Percentiles rank a stretch among this genome's conserved stretches.
These are phyloP conservation scores for Skeletonema potamos DNA, from an alignment of 108 stramenopile genomes.

Conservation along the genomic window DNA sequence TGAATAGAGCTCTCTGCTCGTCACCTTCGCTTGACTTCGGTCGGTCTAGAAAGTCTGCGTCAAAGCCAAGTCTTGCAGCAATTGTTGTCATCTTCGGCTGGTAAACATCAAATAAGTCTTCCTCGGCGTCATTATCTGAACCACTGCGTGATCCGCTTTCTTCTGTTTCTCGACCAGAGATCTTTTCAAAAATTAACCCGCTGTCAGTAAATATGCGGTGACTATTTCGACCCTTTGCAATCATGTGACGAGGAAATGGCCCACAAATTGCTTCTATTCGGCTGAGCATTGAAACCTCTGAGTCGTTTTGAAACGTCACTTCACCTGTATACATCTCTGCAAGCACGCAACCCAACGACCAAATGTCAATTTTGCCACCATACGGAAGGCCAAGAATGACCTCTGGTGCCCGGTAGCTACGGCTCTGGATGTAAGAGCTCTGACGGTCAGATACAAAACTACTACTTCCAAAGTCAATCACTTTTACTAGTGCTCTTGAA, in stretches of 20 bases:
- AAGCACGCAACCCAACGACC: slow-evolving; percentile 95
- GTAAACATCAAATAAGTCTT: slow-evolving; percentile 60
- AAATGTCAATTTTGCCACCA: slow-evolving; percentile 92
- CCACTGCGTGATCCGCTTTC: slow-evolving; percentile 27
- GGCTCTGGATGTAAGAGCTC: slow-evolving; percentile 94
- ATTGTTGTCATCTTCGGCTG: slow-evolving; percentile 80
- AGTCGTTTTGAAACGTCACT: slow-evolving; percentile 94
- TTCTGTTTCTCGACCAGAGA: slow-evolving; percentile 38
- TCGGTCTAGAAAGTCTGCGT: slow-evolving; percentile 60
- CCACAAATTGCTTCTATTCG: slow-evolving; percentile 94
- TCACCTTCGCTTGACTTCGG: slow-evolving; percentile 41
- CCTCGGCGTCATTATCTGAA: slow-evolving; percentile 42
- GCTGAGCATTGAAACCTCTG: slow-evolving; percentile 91
- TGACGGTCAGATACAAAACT: slow-evolving; percentile 96
- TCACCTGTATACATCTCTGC: slow-evolving; percentile 95
- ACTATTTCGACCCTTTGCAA: slow-evolving; percentile 83
- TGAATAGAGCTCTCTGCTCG: slow-evolving; percentile 65
- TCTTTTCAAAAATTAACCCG: slow-evolving; percentile 86
- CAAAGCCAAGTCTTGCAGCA: slow-evolving; percentile 70
- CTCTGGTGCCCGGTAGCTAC: slow-evolving; percentile 97
- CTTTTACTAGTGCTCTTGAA: slow-evolving; percentile 84
- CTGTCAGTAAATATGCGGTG: slow-evolving; percentile 87
- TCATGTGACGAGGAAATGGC: slow-evolving; percentile 89
- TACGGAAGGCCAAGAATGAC: slow-evolving; percentile 95
- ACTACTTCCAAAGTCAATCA: slow-evolving; percentile 98